Conservation (phyloP, 129 eudicot species). For the Tanacetum coccineum region DNA sequence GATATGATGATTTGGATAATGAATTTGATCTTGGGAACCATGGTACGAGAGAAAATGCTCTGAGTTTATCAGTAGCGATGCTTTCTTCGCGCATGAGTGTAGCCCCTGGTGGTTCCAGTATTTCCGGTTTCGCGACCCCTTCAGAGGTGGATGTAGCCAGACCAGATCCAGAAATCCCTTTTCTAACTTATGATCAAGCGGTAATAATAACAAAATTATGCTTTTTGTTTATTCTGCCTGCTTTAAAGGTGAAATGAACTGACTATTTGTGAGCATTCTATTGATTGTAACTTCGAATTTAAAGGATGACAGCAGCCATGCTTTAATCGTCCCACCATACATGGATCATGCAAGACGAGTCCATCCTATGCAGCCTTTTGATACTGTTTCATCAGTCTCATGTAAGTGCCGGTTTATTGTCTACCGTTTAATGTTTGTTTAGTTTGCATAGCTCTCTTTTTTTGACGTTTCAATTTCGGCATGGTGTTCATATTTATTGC, state of each 20-base stretch:
- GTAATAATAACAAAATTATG: conserved; percentile 26
- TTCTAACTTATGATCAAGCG: conserved; percentile 64
- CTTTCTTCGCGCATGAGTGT: conserved; percentile 35
- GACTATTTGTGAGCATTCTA: conserved; percentile 3
- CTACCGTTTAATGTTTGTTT: not conserved
- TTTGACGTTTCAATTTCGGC: not conserved
- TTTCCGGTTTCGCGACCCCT: conserved; percentile 46
- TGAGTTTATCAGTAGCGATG: conserved; percentile 25
- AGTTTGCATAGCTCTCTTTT: not conserved
- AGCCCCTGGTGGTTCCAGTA: conserved; percentile 37
- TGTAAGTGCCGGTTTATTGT: conserved; percentile 38
- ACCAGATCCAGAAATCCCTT: conserved; percentile 40
- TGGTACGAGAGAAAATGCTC: conserved; percentile 34
- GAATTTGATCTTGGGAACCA: conserved; percentile 42
- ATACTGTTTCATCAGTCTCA: conserved; percentile 53
- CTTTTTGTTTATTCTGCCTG: conserved; percentile 1
- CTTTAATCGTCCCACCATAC: conserved; percentile 36
- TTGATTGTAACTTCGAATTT: not conserved
- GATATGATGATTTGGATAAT: conserved; percentile 62
- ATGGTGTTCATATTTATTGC: conserved; percentile 18
- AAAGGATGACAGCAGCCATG: conserved; percentile 36
- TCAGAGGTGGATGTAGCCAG: conserved; percentile 34
- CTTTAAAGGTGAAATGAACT: conserved; percentile 2
- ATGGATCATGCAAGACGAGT: conserved; percentile 26
- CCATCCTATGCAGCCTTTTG: conserved; percentile 36